Conservation (phyloP, 768 basidiomycete genomes). For the Tephrocybe sp. region DNA sequence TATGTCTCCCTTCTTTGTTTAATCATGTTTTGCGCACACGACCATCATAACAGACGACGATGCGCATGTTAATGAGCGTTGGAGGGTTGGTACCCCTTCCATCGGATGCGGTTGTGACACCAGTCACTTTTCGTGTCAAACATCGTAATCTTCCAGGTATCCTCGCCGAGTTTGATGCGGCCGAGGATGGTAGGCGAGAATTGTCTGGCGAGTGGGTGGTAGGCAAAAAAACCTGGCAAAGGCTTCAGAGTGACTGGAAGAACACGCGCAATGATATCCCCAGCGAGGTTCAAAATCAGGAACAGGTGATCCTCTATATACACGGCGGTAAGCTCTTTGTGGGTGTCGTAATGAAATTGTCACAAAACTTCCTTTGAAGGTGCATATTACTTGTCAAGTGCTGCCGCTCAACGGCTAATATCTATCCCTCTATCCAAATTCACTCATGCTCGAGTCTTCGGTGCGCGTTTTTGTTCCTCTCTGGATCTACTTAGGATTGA, state of each 20-base stretch:
- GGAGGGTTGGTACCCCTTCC: constrained; percentile 83
- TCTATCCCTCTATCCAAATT: constrained; percentile 90
- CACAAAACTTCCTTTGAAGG: constrained; percentile 37
- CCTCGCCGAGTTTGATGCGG: constrained; percentile 66
- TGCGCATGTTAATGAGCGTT: constrained; percentile 70
- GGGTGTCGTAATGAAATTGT: background rate
- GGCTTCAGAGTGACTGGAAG: constrained; percentile 81
- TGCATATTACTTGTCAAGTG: constrained; percentile 90
- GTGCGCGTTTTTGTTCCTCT: constrained; percentile 22
- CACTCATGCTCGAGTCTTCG: constrained; percentile 85
- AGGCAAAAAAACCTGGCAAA: constrained; percentile 87
- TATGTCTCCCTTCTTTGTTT: constrained; percentile 30
- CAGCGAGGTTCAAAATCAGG: constrained; percentile 40
- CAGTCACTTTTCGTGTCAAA: constrained; percentile 85
- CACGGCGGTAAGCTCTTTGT: constrained; percentile 72
- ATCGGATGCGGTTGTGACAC: constrained; percentile 91
- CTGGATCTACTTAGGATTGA: constrained; percentile 1
- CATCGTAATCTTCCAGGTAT: constrained; percentile 75
- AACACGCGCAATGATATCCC: constrained; percentile 28
- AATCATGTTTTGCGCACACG: background rate
- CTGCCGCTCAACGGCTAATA: constrained; percentile 85
- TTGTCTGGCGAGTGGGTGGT: constrained; percentile 96
- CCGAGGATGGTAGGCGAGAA: constrained; percentile 76
- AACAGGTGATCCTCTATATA: constrained; percentile 87
- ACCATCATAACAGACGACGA: constrained; percentile 34